A percentile compares a stretch with the other conserved stretches of the same genome.
Evolutionary conservation across 2,329 filamentous ascomycete genomes (phyloP).

Genomic region (Botrytis pseudocinerea): DNA sequence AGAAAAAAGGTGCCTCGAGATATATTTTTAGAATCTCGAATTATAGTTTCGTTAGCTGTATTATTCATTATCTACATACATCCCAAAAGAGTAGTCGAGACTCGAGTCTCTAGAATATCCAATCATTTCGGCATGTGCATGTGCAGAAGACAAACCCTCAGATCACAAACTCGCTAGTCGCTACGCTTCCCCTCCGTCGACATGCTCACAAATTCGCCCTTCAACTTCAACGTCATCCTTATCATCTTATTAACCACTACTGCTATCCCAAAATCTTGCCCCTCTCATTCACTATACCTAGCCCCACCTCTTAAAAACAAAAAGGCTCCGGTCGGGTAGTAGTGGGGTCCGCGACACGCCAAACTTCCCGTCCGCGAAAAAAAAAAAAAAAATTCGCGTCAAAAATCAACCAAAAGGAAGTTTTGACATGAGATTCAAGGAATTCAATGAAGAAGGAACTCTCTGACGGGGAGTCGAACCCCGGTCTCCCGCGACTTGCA

Average conservation of each 20-base stretch:
- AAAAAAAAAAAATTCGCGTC: neutral
- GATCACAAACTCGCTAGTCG: constrained; percentile 4
- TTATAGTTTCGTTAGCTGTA: neutral
- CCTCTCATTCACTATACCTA: neutral
- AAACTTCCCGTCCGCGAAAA: neutral
- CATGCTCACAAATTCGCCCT: neutral
- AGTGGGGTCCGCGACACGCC: neutral
- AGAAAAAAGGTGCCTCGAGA: neutral
- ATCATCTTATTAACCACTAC: neutral
- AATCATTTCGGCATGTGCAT: neutral
- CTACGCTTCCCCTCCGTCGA: neutral
- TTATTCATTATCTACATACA: neutral
- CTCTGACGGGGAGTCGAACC: constrained; percentile 36
- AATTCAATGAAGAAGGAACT: neutral
- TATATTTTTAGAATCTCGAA: neutral
- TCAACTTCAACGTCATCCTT: constrained; percentile 7
- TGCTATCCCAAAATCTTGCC: neutral
- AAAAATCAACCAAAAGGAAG: neutral
- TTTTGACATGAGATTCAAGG: neutral
- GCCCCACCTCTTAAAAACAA: neutral
- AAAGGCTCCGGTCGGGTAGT: neutral
- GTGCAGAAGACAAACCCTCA: neutral
- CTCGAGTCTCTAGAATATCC: neutral
- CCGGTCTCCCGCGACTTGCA: constrained; percentile 34
- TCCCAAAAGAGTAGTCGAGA: neutral